Evolutionary conservation across 2,329 filamentous ascomycete species (phyloP).

Genomic region (Trichoderma koningiopsis): DNA sequence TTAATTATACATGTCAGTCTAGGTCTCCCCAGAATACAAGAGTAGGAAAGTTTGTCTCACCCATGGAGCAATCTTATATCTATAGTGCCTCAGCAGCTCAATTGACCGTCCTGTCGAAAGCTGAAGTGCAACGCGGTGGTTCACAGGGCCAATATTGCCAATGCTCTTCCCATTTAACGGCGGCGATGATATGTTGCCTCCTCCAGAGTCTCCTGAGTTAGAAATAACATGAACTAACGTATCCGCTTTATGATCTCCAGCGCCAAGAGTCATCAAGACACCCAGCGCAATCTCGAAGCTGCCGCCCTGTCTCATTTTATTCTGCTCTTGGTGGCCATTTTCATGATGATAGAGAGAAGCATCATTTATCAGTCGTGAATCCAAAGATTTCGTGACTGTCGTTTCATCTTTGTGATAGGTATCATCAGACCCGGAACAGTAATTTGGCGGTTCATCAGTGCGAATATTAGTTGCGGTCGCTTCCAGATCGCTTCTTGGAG

Average conservation of each 20-base stretch:
- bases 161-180: background rate
- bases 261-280: slow-evolving; percentile 11
- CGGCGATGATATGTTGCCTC: no score
- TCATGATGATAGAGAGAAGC: background rate
- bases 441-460: background rate
- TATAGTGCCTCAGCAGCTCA: slow-evolving; percentile 16
- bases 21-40: fast-evolving
- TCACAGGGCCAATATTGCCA: background rate
- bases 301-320: background rate
- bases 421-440: background rate
- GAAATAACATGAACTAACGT: background rate
- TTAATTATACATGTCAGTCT: background rate
- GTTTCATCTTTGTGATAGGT: background rate
- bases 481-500: background rate
- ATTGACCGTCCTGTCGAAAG: background rate
- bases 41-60: background rate
- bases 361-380: background rate
- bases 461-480: background rate
- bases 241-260: background rate
- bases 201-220: background rate
- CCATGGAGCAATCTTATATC: slow-evolving; percentile 15
- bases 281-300: background rate
- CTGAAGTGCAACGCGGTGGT: background rate
- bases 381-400: background rate
- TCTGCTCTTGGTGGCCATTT: background rate